phyloP scores from a whole-genome alignment of 176 grass and related monocot genomes.

The Guadua angustifolia region DNA sequence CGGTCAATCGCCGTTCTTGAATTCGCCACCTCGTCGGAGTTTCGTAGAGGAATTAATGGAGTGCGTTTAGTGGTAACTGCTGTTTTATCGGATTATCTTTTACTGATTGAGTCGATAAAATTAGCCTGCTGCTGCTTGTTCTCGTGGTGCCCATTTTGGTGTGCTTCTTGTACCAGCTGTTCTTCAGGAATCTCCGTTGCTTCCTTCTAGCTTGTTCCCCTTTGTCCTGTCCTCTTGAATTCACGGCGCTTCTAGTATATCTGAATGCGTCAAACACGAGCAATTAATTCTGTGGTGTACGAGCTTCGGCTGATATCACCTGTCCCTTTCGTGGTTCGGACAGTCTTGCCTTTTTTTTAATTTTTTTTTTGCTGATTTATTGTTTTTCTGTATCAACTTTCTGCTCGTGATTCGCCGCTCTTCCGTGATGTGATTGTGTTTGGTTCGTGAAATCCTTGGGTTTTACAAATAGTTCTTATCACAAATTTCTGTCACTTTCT shows the following conservation, averaged over 20 bases:
- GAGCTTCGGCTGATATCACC: slow-evolving; percentile 22
- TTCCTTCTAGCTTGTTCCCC: background rate
- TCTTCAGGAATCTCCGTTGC: background rate
- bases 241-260: slow-evolving; percentile 11
- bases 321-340: slow-evolving; percentile 35
- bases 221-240: slow-evolving; percentile 33
- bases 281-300: slow-evolving; percentile 10
- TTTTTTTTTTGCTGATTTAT: background rate
- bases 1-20: background rate
- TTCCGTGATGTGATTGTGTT: slow-evolving; percentile 21
- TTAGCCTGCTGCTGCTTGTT: slow-evolving; percentile 20
- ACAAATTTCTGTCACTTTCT: background rate
- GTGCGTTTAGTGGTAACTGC: background rate
- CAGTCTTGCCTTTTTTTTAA: background rate
- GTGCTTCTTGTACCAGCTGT: background rate
- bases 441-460: background rate
- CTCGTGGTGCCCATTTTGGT: background rate
- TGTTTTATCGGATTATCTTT: background rate
- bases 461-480: background rate
- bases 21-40: background rate
- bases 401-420: slow-evolving; percentile 34
- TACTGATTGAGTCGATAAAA: background rate
- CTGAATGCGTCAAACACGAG: slow-evolving; percentile 11
- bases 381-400: background rate
- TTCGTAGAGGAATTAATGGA: background rate